Evolutionary conservation across 1,284 basidiomycete genomes (phyloP).

Genomic region (Leccinum fuscescens): DNA sequence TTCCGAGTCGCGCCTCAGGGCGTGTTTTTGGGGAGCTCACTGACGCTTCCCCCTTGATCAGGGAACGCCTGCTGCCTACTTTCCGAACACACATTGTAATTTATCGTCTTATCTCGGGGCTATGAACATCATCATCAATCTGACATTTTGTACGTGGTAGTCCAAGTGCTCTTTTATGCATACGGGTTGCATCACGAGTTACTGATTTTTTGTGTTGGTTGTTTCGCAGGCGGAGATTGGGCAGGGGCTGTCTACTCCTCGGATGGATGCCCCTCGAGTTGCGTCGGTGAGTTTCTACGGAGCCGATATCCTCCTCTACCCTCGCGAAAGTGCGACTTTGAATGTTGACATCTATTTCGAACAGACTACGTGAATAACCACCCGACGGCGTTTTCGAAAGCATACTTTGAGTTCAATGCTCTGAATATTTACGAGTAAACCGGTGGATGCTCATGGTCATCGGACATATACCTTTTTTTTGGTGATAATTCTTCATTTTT

Average conservation of each 20-base stretch:
- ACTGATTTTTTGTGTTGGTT: background rate
- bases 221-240: slow-evolving; percentile 40
- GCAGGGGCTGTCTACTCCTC: slow-evolving; percentile 35
- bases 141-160: slow-evolving; percentile 29
- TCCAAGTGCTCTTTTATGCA: background rate
- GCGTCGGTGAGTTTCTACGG: slow-evolving; percentile 29
- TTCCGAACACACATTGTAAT: slow-evolving; percentile 19
- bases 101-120: slow-evolving; percentile 19
- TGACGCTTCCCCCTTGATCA: background rate
- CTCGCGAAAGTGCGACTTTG: background rate
- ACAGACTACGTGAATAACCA: slow-evolving; percentile 20
- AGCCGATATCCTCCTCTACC: background rate
- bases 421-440: slow-evolving; percentile 22
- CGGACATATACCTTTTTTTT: background rate
- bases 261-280: slow-evolving; percentile 34
- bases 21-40: background rate
- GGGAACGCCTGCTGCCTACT: slow-evolving; percentile 25
- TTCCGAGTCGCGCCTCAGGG: too few species aligned
- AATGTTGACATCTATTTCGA: background rate
- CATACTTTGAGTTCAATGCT: slow-evolving; percentile 30
- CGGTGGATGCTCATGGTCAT: background rate
- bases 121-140: slow-evolving; percentile 25
- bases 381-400: slow-evolving; percentile 16
- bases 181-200: background rate
- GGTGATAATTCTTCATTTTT: background rate